Evolutionary conservation across 202 grass and related monocot genomes (phyloP).

Genomic region (Digitaria exilis): DNA sequence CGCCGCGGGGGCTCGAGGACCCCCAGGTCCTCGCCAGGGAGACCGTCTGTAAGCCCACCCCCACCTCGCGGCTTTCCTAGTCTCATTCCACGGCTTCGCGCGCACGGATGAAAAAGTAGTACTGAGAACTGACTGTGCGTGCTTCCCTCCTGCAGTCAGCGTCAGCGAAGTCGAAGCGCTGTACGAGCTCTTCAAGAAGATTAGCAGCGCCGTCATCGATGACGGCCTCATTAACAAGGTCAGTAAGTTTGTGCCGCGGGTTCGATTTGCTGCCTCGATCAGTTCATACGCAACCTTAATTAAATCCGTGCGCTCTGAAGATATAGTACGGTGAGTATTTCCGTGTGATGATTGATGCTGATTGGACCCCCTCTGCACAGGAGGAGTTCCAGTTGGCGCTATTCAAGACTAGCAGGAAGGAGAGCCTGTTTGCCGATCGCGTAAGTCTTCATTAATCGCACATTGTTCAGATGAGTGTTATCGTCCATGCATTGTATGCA

Average conservation of each 20-base stretch:
- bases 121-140: background rate
- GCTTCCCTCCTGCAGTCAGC: slow-evolving; percentile 51
- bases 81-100: background rate
- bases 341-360: background rate
- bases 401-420: slow-evolving; percentile 94
- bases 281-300: background rate
- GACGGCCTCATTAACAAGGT: slow-evolving; percentile 91
- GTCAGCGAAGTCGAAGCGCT: slow-evolving; percentile 85
- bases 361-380: slow-evolving; percentile 46
- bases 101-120: background rate
- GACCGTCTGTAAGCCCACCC: slow-evolving; percentile 78
- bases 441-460: slow-evolving; percentile 47
- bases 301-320: background rate
- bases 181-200: slow-evolving; percentile 89
- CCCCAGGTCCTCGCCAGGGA: slow-evolving; percentile 74
- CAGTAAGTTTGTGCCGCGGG: slow-evolving; percentile 1
- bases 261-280: background rate
- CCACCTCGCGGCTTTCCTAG: background rate
- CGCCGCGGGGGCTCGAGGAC: slow-evolving; percentile 66
- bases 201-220: slow-evolving; percentile 82
- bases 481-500: background rate
- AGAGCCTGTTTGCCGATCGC: slow-evolving; percentile 86
- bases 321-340: background rate
- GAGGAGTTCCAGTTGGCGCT: slow-evolving; percentile 89
- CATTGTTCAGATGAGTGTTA: background rate